phyloP scores from a whole-genome alignment of 2,329 filamentous ascomycete species.

The Daldinia sp. region DNA sequence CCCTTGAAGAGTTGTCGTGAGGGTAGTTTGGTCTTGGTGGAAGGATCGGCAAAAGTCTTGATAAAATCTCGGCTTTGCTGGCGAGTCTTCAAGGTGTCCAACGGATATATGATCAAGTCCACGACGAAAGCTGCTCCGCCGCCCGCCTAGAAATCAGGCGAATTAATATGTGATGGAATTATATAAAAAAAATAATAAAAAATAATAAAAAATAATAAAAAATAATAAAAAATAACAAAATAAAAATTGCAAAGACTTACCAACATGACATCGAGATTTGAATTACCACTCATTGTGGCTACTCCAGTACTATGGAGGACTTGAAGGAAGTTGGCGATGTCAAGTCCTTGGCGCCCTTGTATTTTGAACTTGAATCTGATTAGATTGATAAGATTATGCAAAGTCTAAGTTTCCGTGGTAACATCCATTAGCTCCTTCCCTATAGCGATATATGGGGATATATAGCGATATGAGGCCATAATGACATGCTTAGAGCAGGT shows the following conservation, averaged over 20 bases:
- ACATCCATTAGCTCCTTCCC: not conserved
- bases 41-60: constrained; percentile 67
- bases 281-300: constrained; percentile 40
- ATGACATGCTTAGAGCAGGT: constrained; percentile 13
- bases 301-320: constrained; percentile 8
- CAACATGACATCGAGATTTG: constrained; percentile 44
- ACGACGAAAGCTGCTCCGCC: constrained; percentile 86
- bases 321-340: not conserved
- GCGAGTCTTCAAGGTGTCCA: constrained; percentile 90
- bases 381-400: constrained; percentile 39
- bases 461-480: constrained; percentile 22
- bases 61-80: constrained; percentile 81
- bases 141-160: constrained; percentile 67
- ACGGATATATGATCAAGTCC: constrained; percentile 83
- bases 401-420: not conserved
- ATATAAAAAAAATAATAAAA: no score
- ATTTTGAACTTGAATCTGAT: constrained; percentile 17
- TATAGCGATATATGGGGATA: not conserved
- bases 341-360: not conserved
- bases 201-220: not conserved
- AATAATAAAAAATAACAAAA: not conserved
- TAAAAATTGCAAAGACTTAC: constrained; percentile 33
- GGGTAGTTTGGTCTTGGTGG: constrained; percentile 59
- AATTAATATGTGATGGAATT: constrained; percentile 1
- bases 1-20: constrained; percentile 66